These are phyloP conservation scores for Candida pseudocylindracea DNA, from an alignment of 1,139 yeast species.

Conservation along the genomic window DNA sequence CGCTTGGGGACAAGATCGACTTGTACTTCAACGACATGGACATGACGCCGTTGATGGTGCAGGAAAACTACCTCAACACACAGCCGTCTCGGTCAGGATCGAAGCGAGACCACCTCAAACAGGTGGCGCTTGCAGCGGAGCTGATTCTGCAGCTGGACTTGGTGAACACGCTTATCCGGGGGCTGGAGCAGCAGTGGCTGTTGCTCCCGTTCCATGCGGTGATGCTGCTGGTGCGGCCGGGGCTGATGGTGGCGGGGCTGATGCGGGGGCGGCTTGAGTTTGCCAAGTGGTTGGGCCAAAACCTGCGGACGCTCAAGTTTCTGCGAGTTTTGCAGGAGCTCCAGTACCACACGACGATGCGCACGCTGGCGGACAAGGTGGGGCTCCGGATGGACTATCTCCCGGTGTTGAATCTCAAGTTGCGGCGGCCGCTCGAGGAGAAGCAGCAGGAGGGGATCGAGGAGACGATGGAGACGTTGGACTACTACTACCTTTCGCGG, in stretches of 20 bases:
- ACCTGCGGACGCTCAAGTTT: constrained; percentile 65
- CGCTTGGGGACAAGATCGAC: constrained; percentile 67
- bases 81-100: constrained; percentile 3
- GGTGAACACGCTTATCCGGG: constrained; percentile 62
- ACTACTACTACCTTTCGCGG: constrained; percentile 60
- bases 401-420: constrained; percentile 32
- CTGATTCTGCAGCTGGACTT: constrained; percentile 66
- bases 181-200: constrained; percentile 92
- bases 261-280: constrained; percentile 44
- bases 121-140: constrained; percentile 65
- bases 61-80: constrained; percentile 69
- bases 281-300: constrained; percentile 79
- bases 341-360: constrained; percentile 68
- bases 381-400: constrained; percentile 66
- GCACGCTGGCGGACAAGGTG: constrained; percentile 52
- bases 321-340: constrained; percentile 65
- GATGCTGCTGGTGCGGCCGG: constrained; percentile 69
- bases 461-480: constrained; percentile 48
- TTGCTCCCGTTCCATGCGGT: constrained; percentile 84
- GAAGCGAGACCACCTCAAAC: constrained; percentile 27
- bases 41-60: constrained; percentile 87
- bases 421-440: constrained; percentile 31
- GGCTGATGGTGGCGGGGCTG: constrained; percentile 50
- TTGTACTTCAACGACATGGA: constrained; percentile 89
- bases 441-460: constrained; percentile 41